phyloP scores from a whole-genome alignment of 805 yeast species.

The Nakazawaea anatomiae region DNA sequence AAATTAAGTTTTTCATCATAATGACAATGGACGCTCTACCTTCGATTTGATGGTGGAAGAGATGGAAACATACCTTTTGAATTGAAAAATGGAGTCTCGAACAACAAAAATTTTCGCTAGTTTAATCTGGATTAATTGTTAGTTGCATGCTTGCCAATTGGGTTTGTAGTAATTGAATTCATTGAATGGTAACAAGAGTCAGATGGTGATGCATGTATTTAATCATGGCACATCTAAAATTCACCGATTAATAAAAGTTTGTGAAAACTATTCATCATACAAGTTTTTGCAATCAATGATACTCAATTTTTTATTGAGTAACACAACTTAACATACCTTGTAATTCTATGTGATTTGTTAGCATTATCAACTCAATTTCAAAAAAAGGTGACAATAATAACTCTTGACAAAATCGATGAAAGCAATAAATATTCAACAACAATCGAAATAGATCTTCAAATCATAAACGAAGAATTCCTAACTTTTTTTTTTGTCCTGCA shows the following conservation, averaged over 20 bases:
- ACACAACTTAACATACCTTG: too few species aligned
- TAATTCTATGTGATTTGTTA: too few species aligned
- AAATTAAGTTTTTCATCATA: slow-evolving; percentile 54
- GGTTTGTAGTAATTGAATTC: not conserved
- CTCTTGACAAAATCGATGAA: not conserved
- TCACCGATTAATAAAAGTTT: slow-evolving; percentile 40
- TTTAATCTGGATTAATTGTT: too few species aligned
- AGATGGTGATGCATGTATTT: slow-evolving; percentile 97
- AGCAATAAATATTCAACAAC: not conserved
- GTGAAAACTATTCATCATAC: slow-evolving; percentile 30
- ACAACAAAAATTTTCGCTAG: not conserved
- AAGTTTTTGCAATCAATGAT: slow-evolving; percentile 1
- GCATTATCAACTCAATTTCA: not conserved
- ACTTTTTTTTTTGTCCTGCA: slow-evolving; percentile 61
- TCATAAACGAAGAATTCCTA: slow-evolving; percentile 81
- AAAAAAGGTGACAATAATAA: not conserved
- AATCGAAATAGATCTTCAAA: slow-evolving; percentile 10
- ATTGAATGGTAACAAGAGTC: slow-evolving; percentile 30
- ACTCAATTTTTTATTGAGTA: not conserved
- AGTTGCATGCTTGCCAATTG: too few species aligned
- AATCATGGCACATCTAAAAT: slow-evolving; percentile 73
- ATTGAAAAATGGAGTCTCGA: not conserved
- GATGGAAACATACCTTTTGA: not conserved
- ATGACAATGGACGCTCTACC: not conserved
- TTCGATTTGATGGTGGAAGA: too few species aligned